Percentiles rank a stretch among this genome's conserved stretches.
Conservation (phyloP, 495 filamentous ascomycete genomes). For the Xylaria palmicola region DNA sequence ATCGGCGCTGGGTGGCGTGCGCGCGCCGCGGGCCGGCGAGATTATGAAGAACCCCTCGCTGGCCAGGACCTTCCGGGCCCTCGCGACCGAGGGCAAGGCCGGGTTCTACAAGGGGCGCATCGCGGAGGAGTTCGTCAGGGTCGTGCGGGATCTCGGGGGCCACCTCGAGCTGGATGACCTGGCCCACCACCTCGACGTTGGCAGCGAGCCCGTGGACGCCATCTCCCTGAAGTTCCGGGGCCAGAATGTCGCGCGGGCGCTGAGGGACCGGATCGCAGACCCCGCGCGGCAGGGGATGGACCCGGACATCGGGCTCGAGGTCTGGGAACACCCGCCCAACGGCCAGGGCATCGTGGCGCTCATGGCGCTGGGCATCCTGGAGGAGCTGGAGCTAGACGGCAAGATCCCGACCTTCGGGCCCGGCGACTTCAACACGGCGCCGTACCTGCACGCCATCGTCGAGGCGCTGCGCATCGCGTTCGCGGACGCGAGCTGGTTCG, state of each 20-base stretch:
- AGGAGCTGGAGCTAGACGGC: conserved; percentile 72
- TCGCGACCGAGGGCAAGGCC: conserved; percentile 78
- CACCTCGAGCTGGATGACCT: conserved; percentile 79
- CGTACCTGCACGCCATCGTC: conserved; percentile 86
- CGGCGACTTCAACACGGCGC: conserved; percentile 71
- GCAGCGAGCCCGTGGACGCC: conserved; percentile 75
- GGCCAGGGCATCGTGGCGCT: conserved; percentile 94
- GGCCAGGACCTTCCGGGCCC: conserved; percentile 74
- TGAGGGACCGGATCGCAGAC: conserved; percentile 42
- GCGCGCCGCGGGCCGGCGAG: conserved; percentile 79
- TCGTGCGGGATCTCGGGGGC: conserved; percentile 72
- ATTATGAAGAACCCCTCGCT: conserved; percentile 82
- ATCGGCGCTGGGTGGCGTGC: conserved; percentile 57
- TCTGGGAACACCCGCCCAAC: conserved; percentile 99
- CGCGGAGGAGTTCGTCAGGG: conserved; percentile 76
- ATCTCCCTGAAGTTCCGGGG: conserved; percentile 77
- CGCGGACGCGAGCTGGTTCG: conserved; percentile 84
- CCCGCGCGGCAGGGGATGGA: conserved; percentile 15
- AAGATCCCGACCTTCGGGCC: conserved; percentile 67
- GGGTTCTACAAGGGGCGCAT: conserved; percentile 89
- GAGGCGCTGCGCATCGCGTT: conserved; percentile 91
- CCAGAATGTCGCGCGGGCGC: conserved; percentile 54
- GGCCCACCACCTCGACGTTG: conserved; percentile 66
- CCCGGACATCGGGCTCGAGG: conserved; percentile 52
- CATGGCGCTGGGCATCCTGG: conserved; percentile 88